phyloP scores from a whole-genome alignment of 108 stramenopile species.

The Fragilariopsis cylindrus region DNA sequence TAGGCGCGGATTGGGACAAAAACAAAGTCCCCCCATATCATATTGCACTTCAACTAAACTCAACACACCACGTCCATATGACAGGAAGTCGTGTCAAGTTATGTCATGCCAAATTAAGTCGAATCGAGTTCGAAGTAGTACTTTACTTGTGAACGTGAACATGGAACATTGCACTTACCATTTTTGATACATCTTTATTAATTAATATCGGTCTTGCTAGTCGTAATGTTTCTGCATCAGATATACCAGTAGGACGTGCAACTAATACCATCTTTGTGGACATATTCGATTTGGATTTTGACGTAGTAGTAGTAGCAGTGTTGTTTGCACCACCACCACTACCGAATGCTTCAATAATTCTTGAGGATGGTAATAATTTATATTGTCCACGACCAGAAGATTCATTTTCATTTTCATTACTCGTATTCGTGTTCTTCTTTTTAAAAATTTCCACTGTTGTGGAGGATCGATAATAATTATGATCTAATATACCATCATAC shows the following conservation, averaged over 20 bases:
- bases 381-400: no score
- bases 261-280: constrained; percentile 54
- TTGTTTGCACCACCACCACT: constrained; percentile 22
- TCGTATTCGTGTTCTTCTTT: no score
- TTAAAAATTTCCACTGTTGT: not conserved
- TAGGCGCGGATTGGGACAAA: no score
- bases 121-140: not conserved
- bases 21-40: no score
- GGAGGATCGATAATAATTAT: constrained; percentile 1
- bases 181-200: constrained; percentile 67
- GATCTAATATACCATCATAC: constrained; percentile 54
- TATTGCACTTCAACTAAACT: not conserved
- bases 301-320: constrained; percentile 20
- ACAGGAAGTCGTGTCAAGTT: not conserved
- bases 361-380: no score
- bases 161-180: constrained; percentile 58
- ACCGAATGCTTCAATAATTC: constrained; percentile 21
- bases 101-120: not conserved
- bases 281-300: constrained; percentile 7
- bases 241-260: constrained; percentile 62
- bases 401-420: no score
- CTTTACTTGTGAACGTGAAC: not conserved
- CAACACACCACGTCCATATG: not conserved
- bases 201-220: constrained; percentile 71
- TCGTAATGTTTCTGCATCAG: constrained; percentile 43